Percentiles rank a stretch among this genome's conserved stretches.
These are phyloP conservation scores for Acarospora socialis DNA, from an alignment of 2,329 filamentous ascomycete species.

Conservation along the genomic window DNA sequence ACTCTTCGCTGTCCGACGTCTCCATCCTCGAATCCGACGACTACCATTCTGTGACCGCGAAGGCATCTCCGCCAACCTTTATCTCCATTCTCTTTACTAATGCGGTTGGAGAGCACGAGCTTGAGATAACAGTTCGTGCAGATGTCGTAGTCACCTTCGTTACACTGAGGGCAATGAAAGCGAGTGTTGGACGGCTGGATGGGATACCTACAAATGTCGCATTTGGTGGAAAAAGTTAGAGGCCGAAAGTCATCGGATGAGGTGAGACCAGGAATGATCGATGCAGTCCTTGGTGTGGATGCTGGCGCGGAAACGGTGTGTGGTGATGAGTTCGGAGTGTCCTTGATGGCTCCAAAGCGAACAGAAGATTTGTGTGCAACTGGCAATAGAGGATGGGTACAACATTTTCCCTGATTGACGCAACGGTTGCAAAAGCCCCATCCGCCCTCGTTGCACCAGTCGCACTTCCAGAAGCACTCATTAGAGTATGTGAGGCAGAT, in stretches of 20 bases:
- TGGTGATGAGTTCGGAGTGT: conserved; percentile 6
- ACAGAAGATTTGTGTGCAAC: conserved; percentile 44
- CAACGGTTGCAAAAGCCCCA: conserved; percentile 90
- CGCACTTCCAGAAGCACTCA: conserved; percentile 80
- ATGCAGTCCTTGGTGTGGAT: conserved; percentile 7
- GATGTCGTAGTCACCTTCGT: conserved; percentile 23
- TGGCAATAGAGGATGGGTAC: conserved; percentile 68
- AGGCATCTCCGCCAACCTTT: conserved; percentile 74
- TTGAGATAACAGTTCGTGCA: conserved; percentile 34
- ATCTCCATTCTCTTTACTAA: conserved; percentile 61
- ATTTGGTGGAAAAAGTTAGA: conserved; percentile 58
- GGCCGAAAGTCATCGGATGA: conserved; percentile 39
- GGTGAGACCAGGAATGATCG: not conserved
- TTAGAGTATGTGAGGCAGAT: conserved; percentile 61
- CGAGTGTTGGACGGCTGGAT: conserved; percentile 57
- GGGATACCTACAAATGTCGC: conserved; percentile 60
- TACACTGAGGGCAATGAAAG: conserved; percentile 59
- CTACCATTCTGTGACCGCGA: conserved; percentile 67
- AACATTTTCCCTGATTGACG: conserved; percentile 67
- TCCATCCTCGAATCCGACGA: conserved; percentile 60
- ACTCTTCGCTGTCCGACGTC: conserved; percentile 53
- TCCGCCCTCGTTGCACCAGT: conserved; percentile 74
- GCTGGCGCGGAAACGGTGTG: conserved; percentile 14
- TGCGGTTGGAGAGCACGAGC: conserved; percentile 47
- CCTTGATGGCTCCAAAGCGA: conserved; percentile 3